These are phyloP conservation scores for Diaporthe capsici DNA, from an alignment of 2,329 filamentous ascomycete genomes.

Conservation along the genomic window DNA sequence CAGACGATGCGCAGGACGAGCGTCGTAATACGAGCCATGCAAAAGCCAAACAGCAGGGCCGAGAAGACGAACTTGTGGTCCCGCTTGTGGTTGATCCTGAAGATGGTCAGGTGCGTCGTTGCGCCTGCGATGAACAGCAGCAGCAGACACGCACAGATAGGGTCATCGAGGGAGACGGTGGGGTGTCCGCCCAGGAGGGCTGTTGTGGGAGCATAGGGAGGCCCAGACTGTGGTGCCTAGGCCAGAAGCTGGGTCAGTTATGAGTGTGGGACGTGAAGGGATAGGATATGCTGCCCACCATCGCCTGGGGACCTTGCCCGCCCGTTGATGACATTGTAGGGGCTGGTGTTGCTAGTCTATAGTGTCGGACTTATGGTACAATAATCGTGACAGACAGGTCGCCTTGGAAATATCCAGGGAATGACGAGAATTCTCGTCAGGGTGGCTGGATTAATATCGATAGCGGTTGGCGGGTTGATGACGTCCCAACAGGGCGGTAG, in stretches of 20 bases:
- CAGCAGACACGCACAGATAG: slow-evolving; percentile 75
- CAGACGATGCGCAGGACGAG: slow-evolving; percentile 67
- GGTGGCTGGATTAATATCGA: background rate
- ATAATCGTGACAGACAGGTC: background rate
- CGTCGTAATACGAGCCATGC: slow-evolving; percentile 66
- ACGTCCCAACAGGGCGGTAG: background rate
- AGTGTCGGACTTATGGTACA: background rate
- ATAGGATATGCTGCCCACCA: background rate
- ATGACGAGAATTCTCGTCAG: background rate
- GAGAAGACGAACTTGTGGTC: slow-evolving; percentile 74
- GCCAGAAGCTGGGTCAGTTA: background rate
- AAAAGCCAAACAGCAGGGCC: slow-evolving; percentile 70
- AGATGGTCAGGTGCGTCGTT: slow-evolving; percentile 70
- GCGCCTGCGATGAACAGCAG: slow-evolving; percentile 69
- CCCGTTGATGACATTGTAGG: slow-evolving; percentile 10
- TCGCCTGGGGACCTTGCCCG: slow-evolving; percentile 7
- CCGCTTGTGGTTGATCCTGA: slow-evolving; percentile 64
- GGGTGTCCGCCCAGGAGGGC: slow-evolving; percentile 72
- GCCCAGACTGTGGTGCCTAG: slow-evolving; percentile 44
- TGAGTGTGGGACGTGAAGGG: background rate
- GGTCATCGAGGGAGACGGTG: slow-evolving; percentile 70
- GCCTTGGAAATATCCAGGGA: background rate
- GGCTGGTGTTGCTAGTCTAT: background rate
- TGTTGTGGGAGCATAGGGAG: slow-evolving; percentile 57
- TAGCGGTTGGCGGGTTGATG: background rate